Percentiles rank a stretch among this genome's conserved stretches.
These are phyloP conservation scores for Pleomassaria siparia DNA, from an alignment of 2,329 filamentous ascomycete genomes.

Conservation along the genomic window DNA sequence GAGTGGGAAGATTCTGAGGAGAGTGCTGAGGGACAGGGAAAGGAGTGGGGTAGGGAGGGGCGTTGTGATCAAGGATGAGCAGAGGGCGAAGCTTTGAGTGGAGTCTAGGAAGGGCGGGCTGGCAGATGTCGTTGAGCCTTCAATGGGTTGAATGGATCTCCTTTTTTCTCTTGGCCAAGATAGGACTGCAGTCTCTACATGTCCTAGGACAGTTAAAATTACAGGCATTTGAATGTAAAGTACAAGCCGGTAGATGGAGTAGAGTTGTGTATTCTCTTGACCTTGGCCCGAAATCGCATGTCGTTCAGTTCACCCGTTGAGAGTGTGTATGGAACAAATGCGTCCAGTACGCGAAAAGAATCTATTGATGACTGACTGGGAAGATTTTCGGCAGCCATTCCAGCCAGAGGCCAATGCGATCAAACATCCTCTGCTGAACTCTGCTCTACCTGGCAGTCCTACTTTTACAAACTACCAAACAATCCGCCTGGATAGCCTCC, in stretches of 20 bases:
- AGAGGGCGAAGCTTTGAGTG: constrained; percentile 5
- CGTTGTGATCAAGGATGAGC: constrained; percentile 3
- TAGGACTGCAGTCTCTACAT: too few relatives aligned
- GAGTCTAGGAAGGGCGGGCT: background rate
- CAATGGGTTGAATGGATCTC: too few relatives aligned
- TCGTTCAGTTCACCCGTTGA: too few relatives aligned
- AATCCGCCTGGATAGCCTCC: background rate
- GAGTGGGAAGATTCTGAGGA: constrained; percentile 64
- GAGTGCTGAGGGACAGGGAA: constrained; percentile 72
- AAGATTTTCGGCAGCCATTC: too few relatives aligned
- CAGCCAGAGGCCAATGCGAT: too few relatives aligned
- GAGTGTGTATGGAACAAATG: background rate
- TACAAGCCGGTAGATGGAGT: too few relatives aligned
- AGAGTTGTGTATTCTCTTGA: background rate
- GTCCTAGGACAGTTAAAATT: too few relatives aligned
- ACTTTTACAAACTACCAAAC: too few relatives aligned
- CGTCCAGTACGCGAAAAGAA: too few relatives aligned
- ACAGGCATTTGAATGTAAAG: background rate
- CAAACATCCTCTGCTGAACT: background rate
- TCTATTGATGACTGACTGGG: too few relatives aligned
- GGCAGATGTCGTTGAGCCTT: too few relatives aligned
- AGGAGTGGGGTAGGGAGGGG: constrained; percentile 61
- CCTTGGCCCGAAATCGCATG: background rate
- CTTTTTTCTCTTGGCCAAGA: too few relatives aligned
- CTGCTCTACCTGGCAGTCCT: background rate